phyloP scores from a whole-genome alignment of 768 basidiomycete genomes.

The Pleurotus citrinopileatus region DNA sequence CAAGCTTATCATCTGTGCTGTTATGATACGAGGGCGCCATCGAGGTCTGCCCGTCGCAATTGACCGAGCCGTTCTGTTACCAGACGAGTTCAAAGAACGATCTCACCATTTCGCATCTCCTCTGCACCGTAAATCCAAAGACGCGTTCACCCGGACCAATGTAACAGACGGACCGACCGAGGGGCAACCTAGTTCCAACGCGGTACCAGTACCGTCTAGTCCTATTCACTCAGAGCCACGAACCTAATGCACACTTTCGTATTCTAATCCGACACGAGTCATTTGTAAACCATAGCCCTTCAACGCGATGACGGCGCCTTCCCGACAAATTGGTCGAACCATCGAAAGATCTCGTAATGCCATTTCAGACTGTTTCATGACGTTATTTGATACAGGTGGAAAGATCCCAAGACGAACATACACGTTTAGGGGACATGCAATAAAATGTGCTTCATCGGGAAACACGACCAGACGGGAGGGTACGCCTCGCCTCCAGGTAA shows the following conservation, averaged over 20 bases:
- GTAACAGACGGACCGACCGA: too few relatives aligned
- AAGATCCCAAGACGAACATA: slow-evolving; percentile 21
- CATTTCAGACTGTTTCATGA: slow-evolving; percentile 68
- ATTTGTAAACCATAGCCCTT: neutral
- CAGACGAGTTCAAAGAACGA: slow-evolving; percentile 47
- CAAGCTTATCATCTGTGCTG: slow-evolving; percentile 80
- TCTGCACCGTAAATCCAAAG: too few relatives aligned
- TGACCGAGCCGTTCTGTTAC: slow-evolving; percentile 83
- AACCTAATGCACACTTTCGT: too few relatives aligned
- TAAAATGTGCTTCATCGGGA: slow-evolving; percentile 94
- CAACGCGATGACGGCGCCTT: slow-evolving; percentile 13
- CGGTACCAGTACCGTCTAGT: too few relatives aligned
- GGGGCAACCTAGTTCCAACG: too few relatives aligned
- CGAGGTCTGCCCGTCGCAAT: slow-evolving; percentile 86
- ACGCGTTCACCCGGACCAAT: too few relatives aligned
- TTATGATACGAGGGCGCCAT: slow-evolving; percentile 95
- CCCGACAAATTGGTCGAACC: slow-evolving; percentile 75
- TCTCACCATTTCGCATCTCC: too few relatives aligned
- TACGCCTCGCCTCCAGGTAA: slow-evolving; percentile 51
- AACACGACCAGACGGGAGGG: slow-evolving; percentile 80
- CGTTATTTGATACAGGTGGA: neutral
- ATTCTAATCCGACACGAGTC: too few relatives aligned
- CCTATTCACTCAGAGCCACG: too few relatives aligned
- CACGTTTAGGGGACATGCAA: slow-evolving; percentile 76
- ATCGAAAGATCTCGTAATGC: slow-evolving; percentile 92